Evolutionary conservation across 495 filamentous ascomycete species (phyloP), one percentile per base, ranked within the genome.

Genomic region (Lepidopterella palustris): DNA sequence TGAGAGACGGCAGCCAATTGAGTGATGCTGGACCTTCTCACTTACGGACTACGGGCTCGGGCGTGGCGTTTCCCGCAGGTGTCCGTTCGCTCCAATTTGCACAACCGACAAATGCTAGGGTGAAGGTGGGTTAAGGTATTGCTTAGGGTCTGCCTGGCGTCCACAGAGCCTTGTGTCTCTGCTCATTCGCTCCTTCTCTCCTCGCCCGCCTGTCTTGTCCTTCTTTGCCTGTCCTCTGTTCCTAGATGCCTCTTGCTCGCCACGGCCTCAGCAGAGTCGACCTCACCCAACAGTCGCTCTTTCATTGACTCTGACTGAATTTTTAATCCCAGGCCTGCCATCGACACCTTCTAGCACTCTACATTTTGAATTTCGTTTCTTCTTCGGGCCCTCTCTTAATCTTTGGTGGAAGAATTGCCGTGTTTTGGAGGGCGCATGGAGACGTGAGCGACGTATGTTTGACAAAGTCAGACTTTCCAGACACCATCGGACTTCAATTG

Each of bases 201-300:
- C 13, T 42, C 39, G 39, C n/a, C n/a, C n/a, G n/a, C n/a, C n/a
- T n/a, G n/a, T 42, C 35, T 18, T 42, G 35, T 42, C 6, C 31
- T 15, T 35, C 15, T 15, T 15, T 35, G 31, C 31, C 31, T 35
- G 31, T 42, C 35, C 35, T 42, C 13, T 42, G 3, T 42, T 10
- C 3, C 9, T 42, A 18, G 13, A 42, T 18, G 35, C 35, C 18
- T 42, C 35, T 42, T 42, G 13, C 47, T 24, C 47, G 26, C 26
- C 20, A 25, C 20, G 47, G 47, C 4, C 15, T 9, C 24, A 9
- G 47, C 20, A 50, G 47, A 24, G 20, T 50, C 24, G 18, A 24
- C 47, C 47, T 50, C 47, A 50, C 47, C 47, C 23, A 42, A n/a
- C n/a, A 42, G 47, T 50, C 47, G 47, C 23, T 50, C 47, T 26